A percentile compares a stretch with the other conserved stretches of the same genome.
Conservation (phyloP, 2,329 filamentous ascomycete species). For the Neofusicoccum cordaticola region DNA sequence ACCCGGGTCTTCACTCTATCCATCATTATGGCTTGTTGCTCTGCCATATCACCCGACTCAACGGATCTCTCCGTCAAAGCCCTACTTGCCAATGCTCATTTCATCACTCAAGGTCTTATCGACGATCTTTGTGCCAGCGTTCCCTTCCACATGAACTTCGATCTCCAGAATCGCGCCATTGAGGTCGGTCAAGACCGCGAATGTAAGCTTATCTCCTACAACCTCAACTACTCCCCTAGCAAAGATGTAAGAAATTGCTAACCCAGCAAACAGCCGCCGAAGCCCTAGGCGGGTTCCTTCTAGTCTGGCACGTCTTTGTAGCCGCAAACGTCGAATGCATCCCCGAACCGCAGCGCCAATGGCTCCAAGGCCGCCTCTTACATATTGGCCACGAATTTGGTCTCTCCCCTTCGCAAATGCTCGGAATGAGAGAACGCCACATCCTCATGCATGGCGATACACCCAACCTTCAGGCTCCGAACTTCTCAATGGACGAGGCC, state of each 20-base stretch:
- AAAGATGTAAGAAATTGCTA: neutral
- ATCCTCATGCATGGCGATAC: conserved; percentile 1
- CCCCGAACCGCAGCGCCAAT: conserved; percentile 34
- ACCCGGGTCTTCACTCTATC: conserved; percentile 40
- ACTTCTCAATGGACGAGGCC: neutral
- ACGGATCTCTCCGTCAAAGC: conserved; percentile 34
- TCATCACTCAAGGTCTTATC: conserved; percentile 36
- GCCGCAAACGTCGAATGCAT: conserved; percentile 37
- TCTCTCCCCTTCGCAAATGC: conserved; percentile 21
- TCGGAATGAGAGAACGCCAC: conserved; percentile 17
- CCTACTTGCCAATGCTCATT: conserved; percentile 24
- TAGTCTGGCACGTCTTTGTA: conserved; percentile 42
- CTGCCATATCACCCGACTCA: conserved; percentile 33
- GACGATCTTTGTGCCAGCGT: conserved; percentile 40
- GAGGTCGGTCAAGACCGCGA: conserved; percentile 32
- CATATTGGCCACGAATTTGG: conserved; percentile 38
- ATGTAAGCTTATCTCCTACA: conserved; percentile 24
- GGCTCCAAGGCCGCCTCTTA: conserved; percentile 35
- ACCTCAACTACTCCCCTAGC: too few species aligned
- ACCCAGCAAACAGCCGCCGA: conserved; percentile 32
- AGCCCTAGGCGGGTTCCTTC: conserved; percentile 39
- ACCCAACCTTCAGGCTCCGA: neutral
- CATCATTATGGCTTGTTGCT: conserved; percentile 37
- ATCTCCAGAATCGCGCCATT: conserved; percentile 29
- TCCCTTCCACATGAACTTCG: conserved; percentile 39